phyloP scores from a whole-genome alignment of 768 basidiomycete genomes.

The Tylopilus cervinicoccineus region DNA sequence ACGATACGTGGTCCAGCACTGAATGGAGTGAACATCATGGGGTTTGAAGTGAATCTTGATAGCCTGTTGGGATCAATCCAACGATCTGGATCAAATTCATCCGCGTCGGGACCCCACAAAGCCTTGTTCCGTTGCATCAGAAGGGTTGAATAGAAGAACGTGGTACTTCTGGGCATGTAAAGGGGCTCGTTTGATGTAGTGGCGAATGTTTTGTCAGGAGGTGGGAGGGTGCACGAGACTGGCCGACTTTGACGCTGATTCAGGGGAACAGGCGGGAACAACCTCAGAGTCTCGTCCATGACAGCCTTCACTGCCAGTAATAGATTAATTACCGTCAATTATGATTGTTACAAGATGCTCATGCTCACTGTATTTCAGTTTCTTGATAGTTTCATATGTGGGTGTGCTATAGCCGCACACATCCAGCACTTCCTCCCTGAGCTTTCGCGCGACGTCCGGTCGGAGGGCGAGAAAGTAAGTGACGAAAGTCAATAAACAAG shows the following conservation, averaged over 20 bases:
- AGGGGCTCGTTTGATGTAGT: conserved; percentile 36
- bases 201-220: conserved; percentile 46
- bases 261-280: conserved; percentile 77
- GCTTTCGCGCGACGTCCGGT: conserved; percentile 48
- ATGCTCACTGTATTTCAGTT: conserved; percentile 61
- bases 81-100: conserved; percentile 74
- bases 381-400: conserved; percentile 52
- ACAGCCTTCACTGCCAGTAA: conserved; percentile 58
- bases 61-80: conserved; percentile 65
- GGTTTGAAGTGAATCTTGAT: conserved; percentile 48
- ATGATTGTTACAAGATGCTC: conserved; percentile 1
- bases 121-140: conserved; percentile 63
- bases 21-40: conserved; percentile 71
- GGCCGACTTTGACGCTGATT: conserved; percentile 60
- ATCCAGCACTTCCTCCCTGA: conserved; percentile 59
- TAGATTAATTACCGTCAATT: conserved; percentile 3
- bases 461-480: conserved; percentile 67
- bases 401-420: conserved; percentile 50
- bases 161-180: conserved; percentile 56
- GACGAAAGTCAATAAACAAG: conserved; percentile 63
- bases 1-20: conserved; percentile 64
- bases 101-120: conserved; percentile 73
- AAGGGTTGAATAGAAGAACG: conserved; percentile 56
- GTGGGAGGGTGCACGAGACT: conserved; percentile 47
- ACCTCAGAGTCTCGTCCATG: conserved; percentile 71